A percentile compares a stretch with the other conserved stretches of the same genome.
Evolutionary conservation across 208 protist genomes (phyloP).

Genomic region (Acanthamoeba lenticulata): DNA sequence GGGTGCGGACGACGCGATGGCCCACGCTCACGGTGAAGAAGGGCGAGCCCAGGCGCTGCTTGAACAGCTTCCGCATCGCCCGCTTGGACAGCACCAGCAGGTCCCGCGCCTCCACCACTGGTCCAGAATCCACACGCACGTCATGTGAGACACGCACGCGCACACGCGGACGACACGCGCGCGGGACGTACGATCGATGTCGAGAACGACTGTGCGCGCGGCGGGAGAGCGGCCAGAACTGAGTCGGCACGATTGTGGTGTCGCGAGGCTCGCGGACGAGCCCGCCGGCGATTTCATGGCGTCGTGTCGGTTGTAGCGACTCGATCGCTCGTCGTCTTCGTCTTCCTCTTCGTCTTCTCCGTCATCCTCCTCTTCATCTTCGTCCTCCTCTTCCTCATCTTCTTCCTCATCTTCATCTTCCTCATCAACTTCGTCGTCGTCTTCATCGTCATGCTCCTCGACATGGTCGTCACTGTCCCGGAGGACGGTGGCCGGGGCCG

Average conservation of each 20-base stretch:
- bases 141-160: background rate
- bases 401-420: background rate
- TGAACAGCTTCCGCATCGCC: conserved; percentile 28
- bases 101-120: conserved; percentile 8
- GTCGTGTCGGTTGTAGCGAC: background rate
- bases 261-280: too few relatives aligned
- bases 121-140: too few relatives aligned
- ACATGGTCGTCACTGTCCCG: background rate
- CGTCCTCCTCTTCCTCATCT: background rate
- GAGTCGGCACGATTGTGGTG: too few relatives aligned
- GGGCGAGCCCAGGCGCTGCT: background rate
- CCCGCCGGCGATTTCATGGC: too few relatives aligned
- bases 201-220: background rate
- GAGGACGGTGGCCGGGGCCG: background rate
- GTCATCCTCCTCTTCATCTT: background rate
- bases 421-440: background rate
- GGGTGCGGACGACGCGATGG: background rate
- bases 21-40: conserved; percentile 35
- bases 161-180: background rate
- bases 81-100: conserved; percentile 4
- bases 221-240: too few relatives aligned
- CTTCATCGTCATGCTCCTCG: background rate
- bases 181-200: background rate
- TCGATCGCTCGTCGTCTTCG: background rate
- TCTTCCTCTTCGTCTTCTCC: background rate